Base-by-base conservation (phyloP, 345 rosid species). In the Camelina laxa region DNA sequence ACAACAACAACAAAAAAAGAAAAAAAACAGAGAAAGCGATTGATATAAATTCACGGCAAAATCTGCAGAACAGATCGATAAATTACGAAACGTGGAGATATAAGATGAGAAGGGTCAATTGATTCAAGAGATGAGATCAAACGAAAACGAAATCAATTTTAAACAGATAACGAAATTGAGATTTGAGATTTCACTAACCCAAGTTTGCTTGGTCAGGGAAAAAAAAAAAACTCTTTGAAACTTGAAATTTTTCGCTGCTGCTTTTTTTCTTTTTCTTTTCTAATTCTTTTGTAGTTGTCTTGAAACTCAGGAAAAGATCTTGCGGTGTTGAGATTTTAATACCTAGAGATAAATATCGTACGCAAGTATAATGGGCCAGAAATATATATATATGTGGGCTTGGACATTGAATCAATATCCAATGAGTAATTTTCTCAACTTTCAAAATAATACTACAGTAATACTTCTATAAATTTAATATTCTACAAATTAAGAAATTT, bases 131-230 rank as follows among this genome's bases (percentile, higher is more conserved):
- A 21, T 22, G 10, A 54, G 13, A 30, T 27, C 62, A 35, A 45
- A 38, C 24, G 45, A 58, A 38, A 61, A 33, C 65, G 9, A 41
- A 6, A 42, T 39, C 55, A 61, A 73, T 7, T 42, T 11, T 4
- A 6, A 16, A 7, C 22, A 20, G 39, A 33, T 31, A 17, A 73
- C 17, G 73, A 67, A 50, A 51, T 68, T 15, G 50, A 35, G 53
- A 45, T 76, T 76, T 45, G 66, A 55, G 60, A 70, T 69, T 76
- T 62, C 75, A 76, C 80, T 70, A 69, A 76, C 80, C 70, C 44
- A 70, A 51, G 45, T 63, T 56, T 59, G 69, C 47, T 76, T 62
- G 69, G 59, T 38, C 27, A 63, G 42, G 59, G 27, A 19, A 69
- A 67, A 56, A 2, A 30, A 31, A 47, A 17, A 7, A 48, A 7